phyloP scores from a whole-genome alignment of 192 early-diverging fungal species.

The Entomortierella parvispora region DNA sequence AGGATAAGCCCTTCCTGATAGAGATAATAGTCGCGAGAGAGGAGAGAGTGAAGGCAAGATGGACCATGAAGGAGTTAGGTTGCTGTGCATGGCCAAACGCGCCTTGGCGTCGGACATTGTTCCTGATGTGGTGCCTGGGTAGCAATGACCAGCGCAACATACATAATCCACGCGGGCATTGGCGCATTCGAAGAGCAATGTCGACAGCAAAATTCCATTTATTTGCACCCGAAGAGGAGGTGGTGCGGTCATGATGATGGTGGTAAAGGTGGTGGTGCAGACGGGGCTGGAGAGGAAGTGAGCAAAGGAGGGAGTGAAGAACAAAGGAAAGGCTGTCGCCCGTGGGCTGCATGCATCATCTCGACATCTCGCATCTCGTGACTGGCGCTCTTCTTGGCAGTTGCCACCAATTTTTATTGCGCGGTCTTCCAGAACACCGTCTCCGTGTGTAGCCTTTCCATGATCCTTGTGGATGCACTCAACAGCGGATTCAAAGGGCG shows the following conservation, averaged over 20 bases:
- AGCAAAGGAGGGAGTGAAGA: not conserved
- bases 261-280: too few relatives aligned
- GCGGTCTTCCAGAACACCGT: constrained; percentile 57
- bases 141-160: too few relatives aligned
- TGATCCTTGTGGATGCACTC: constrained; percentile 61
- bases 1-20: constrained; percentile 43
- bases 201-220: constrained; percentile 45
- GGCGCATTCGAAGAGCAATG: constrained; percentile 42
- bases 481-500: constrained; percentile 59
- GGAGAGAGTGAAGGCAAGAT: constrained; percentile 1
- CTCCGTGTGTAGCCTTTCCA: constrained; percentile 43
- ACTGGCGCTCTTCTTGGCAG: too few relatives aligned
- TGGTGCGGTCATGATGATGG: constrained; percentile 13
- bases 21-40: not conserved
- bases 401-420: too few relatives aligned
- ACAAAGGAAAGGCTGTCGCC: not conserved
- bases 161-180: constrained; percentile 50
- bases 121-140: too few relatives aligned
- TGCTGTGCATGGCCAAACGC: too few relatives aligned
- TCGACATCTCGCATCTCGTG: too few relatives aligned
- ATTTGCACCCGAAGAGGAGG: constrained; percentile 31
- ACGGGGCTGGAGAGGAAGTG: too few relatives aligned
- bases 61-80: too few relatives aligned
- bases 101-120: too few relatives aligned
- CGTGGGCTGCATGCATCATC: too few relatives aligned